Percentiles rank a stretch among this genome's conserved stretches.
Conservation (phyloP, 2,329 filamentous ascomycete genomes). For the Talaromyces islandicus region DNA sequence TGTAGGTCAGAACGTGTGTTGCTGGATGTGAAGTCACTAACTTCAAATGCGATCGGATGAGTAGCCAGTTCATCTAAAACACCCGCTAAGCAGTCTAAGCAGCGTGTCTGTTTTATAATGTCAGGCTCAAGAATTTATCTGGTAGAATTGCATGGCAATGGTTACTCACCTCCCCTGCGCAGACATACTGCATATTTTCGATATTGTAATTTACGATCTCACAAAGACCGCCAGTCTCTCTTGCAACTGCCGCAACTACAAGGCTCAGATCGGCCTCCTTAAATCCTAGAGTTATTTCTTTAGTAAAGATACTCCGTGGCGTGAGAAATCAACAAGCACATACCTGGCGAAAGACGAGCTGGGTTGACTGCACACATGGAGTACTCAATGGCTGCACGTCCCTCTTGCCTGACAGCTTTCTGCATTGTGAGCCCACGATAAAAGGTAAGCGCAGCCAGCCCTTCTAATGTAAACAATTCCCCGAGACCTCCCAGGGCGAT, state of each 20-base stretch:
- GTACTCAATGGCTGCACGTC: conserved; percentile 88
- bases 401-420: conserved; percentile 85
- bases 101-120: not conserved
- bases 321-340: conserved; percentile 55
- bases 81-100: not conserved
- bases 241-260: conserved; percentile 88
- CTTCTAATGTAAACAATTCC: conserved; percentile 99
- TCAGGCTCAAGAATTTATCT: not conserved
- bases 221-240: conserved; percentile 87
- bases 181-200: conserved; percentile 64
- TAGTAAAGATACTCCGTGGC: not conserved
- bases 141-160: not conserved
- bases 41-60: conserved; percentile 9
- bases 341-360: conserved; percentile 98
- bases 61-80: not conserved
- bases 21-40: not conserved
- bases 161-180: conserved; percentile 53
- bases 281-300: not conserved
- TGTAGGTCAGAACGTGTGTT: not conserved
- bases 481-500: conserved; percentile 91
- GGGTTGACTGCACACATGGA: conserved; percentile 99
- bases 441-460: conserved; percentile 94
- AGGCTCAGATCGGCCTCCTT: conserved; percentile 50
- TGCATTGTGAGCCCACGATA: conserved; percentile 99
- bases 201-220: conserved; percentile 97